Evolutionary conservation across 2,329 filamentous ascomycete genomes (phyloP).

Genomic region (Fusarium sp.): DNA sequence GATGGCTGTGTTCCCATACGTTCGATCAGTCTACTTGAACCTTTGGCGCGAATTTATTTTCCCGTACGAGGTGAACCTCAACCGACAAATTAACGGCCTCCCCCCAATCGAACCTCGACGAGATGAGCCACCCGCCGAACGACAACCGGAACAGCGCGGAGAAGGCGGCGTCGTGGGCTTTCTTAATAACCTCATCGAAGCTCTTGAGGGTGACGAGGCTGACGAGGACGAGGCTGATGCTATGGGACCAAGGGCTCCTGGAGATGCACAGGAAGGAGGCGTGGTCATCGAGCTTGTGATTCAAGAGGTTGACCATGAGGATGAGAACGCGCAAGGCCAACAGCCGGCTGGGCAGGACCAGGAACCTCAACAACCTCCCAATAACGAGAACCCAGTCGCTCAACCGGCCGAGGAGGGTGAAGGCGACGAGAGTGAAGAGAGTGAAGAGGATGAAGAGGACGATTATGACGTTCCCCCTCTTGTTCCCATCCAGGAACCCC

Average conservation of each 20-base stretch:
- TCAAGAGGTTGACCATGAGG: constrained; percentile 54
- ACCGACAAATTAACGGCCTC: constrained; percentile 59
- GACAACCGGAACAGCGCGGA: constrained; percentile 37
- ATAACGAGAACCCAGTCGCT: constrained; percentile 8
- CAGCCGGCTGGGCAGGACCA: constrained; percentile 38
- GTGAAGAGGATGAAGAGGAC: background rate
- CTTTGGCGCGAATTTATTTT: constrained; percentile 61
- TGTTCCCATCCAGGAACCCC: background rate
- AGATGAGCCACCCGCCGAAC: constrained; percentile 29
- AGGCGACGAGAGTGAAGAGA: background rate
- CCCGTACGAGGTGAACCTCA: constrained; percentile 61
- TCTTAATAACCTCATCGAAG: constrained; percentile 54
- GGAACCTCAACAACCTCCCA: constrained; percentile 6
- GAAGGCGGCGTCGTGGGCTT: constrained; percentile 53
- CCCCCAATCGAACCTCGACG: constrained; percentile 48
- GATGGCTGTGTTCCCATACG: constrained; percentile 62
- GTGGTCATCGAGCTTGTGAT: constrained; percentile 53
- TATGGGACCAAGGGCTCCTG: constrained; percentile 32
- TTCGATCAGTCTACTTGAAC: constrained; percentile 59
- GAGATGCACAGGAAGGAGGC: constrained; percentile 42
- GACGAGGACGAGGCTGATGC: constrained; percentile 44
- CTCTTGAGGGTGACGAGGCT: constrained; percentile 52
- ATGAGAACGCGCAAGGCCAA: constrained; percentile 54
- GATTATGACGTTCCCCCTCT: background rate
- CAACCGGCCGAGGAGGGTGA: constrained; percentile 6